Base-by-base conservation (phyloP, 2,329 filamentous ascomycete species). In the Chalaropsis thielavioides region DNA sequence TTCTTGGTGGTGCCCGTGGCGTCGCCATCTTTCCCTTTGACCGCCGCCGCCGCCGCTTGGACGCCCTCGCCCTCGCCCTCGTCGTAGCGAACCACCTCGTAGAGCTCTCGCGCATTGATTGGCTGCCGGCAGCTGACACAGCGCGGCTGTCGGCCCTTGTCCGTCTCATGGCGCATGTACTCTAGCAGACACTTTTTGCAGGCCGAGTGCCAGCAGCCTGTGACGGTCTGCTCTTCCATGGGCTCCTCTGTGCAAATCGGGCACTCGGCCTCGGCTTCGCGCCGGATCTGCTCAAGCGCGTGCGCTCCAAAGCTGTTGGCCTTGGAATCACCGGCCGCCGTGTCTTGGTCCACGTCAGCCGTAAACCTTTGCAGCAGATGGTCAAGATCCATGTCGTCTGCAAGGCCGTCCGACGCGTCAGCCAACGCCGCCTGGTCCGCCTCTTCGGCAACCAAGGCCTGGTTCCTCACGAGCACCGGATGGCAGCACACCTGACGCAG, bases 121-220 rank as follows among this genome's bases (percentile, higher is more conserved):
- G 84, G 80, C 70, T 90, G 88, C 40, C 94, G 88, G 72, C 94
- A 99, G 69, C 88, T 92, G 77, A 96, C 95, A 75, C 94, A 99
- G 10, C 87, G 83, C 0, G 94, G 88, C 0, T 87, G 74, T 61
- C 89, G 82, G 54, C 86, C 85, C 66, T 87, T 90, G 69, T 90
- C 86, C 3, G 81, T 87, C 73, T 96, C 88, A 71, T 96, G 91
- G 68, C 88, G 85, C 71, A 99, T 95, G 70, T 90, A 96, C 70
- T 90, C 86, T 1, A 95, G 77, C n/a, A 97, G 77, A 71, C 94
- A 99, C 68, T 89, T 87, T 75, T 94, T 96, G 77, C 94, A 99
- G 0, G 94, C 92, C 41, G 90, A 95, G 74, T 99, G 94, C 91
- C 94, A 99, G 75, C 94, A 99, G 0, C 90, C 90, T 0, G 94